Conservation (phyloP, 805 yeast genomes). For the Zygotorulaspora danielsina region DNA sequence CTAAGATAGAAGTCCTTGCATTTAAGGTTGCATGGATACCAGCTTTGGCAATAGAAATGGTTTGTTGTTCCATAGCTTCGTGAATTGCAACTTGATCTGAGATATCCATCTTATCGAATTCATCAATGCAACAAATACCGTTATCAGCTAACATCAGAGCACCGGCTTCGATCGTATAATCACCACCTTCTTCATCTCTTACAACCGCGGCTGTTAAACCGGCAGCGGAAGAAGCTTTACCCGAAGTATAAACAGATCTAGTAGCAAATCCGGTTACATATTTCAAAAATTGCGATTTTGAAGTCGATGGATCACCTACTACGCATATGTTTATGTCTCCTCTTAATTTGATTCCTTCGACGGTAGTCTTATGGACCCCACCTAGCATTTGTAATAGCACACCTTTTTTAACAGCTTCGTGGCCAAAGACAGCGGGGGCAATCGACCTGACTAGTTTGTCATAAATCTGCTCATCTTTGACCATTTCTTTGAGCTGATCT, state of each 20-base stretch:
- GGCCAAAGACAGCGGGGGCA: conserved; percentile 96
- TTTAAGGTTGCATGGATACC: conserved; percentile 97
- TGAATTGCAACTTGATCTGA: conserved; percentile 97
- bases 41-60: conserved; percentile 96
- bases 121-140: conserved; percentile 98
- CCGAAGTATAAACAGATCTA: conserved; percentile 93
- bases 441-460: conserved; percentile 79
- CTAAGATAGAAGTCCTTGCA: conserved; percentile 92
- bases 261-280: conserved; percentile 90
- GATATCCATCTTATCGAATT: conserved; percentile 96
- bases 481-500: conserved; percentile 82
- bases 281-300: conserved; percentile 92
- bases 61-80: conserved; percentile 99
- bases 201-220: conserved; percentile 98
- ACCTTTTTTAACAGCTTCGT: conserved; percentile 90
- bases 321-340: conserved; percentile 96
- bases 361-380: conserved; percentile 91
- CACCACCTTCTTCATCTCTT: conserved; percentile 95
- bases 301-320: conserved; percentile 97
- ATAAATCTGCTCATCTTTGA: conserved; percentile 80
- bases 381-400: conserved; percentile 82
- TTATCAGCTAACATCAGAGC: conserved; percentile 98
- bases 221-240: conserved; percentile 97
- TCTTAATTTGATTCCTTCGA: conserved; percentile 90
- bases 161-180: conserved; percentile 96